Percentiles rank a stretch among this genome's conserved stretches.
Evolutionary conservation across 2,329 filamentous ascomycete species (phyloP).

Genomic region (Cytospora paraplurivora): DNA sequence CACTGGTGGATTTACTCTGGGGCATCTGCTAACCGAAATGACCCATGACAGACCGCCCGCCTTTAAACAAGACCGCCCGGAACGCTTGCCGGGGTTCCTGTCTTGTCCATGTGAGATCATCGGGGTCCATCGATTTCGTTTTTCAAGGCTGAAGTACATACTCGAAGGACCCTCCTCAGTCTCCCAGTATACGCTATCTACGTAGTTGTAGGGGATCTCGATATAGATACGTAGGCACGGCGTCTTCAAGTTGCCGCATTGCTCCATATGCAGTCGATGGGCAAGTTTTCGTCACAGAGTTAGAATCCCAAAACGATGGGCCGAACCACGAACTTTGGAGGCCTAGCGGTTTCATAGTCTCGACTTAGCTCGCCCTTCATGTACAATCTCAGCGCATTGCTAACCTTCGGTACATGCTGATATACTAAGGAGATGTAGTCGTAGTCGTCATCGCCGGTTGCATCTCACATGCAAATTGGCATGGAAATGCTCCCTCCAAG

Average conservation of each 20-base stretch:
- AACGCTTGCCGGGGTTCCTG: background rate
- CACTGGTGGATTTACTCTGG: conserved; percentile 28
- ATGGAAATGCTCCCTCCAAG: background rate
- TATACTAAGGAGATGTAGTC: background rate
- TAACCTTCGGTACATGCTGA: background rate
- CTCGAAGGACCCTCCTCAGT: background rate
- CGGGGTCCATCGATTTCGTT: background rate
- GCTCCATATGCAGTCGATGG: background rate
- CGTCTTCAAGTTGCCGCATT: no score
- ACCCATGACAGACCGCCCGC: conserved; percentile 14
- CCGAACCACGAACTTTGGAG: conserved; percentile 25
- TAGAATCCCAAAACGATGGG: conserved; percentile 19
- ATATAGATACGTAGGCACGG: no score
- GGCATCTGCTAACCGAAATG: conserved; percentile 29
- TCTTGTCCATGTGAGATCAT: background rate
- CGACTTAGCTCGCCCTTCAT: conserved; percentile 2
- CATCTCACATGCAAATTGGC: conserved; percentile 20
- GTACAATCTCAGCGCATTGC: background rate
- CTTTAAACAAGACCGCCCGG: conserved; percentile 8
- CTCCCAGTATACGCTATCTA: background rate
- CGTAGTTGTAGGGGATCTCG: no score
- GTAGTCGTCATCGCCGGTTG: conserved; percentile 1
- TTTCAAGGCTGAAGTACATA: conserved; percentile 5
- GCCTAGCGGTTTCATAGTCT: conserved; percentile 1
- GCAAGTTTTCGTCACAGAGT: conserved; percentile 15